phyloP scores from a whole-genome alignment of 164 flowering plant genomes.

The Saururus chinensis region DNA sequence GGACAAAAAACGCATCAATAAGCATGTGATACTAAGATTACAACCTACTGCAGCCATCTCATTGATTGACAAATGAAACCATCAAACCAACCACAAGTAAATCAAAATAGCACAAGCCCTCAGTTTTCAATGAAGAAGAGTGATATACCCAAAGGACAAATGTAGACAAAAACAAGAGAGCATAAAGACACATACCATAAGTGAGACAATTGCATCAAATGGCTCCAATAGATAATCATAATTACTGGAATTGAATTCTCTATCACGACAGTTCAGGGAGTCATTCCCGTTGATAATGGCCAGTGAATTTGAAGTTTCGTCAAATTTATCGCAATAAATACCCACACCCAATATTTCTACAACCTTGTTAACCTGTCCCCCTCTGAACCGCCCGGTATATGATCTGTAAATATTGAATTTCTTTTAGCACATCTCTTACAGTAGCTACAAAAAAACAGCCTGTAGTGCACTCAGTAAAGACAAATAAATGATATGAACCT shows the following conservation, averaged over 20 bases:
- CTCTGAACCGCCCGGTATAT: constrained; percentile 29
- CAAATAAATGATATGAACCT: too few species aligned
- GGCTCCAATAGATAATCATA: constrained; percentile 46
- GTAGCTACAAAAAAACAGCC: too few species aligned
- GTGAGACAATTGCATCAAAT: constrained; percentile 44
- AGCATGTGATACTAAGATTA: not conserved
- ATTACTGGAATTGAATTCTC: constrained; percentile 14
- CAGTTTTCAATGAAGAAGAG: not conserved
- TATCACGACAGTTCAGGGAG: constrained; percentile 10
- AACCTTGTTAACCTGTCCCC: constrained; percentile 54
- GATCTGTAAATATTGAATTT: constrained; percentile 21
- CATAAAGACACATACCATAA: constrained; percentile 44
- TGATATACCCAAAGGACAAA: not conserved
- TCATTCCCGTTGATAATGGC: constrained; percentile 15
- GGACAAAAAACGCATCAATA: not conserved
- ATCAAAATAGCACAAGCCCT: not conserved
- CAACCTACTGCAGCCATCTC: not conserved
- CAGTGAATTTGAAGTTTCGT: constrained; percentile 14
- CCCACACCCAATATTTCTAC: constrained; percentile 56
- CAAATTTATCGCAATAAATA: constrained; percentile 39
- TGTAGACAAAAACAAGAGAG: not conserved
- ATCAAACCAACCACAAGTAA: not conserved
- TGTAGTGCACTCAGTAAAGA: not conserved
- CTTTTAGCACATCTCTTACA: not conserved
- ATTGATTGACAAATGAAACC: not conserved